phyloP scores from a whole-genome alignment of 495 filamentous ascomycete genomes.

The Evernia prunastri region DNA sequence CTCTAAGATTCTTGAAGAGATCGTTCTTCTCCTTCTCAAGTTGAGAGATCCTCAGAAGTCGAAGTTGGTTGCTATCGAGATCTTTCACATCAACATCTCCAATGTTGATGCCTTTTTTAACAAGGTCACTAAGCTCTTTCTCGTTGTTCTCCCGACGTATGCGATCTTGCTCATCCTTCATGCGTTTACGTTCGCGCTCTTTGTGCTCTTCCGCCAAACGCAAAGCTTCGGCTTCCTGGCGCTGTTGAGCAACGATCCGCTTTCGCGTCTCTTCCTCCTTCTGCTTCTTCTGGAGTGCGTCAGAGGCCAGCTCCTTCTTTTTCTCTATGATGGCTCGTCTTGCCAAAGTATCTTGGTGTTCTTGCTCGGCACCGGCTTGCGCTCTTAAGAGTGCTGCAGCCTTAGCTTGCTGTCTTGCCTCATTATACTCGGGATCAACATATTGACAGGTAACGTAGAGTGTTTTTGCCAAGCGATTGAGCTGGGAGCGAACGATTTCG shows the following conservation, averaged over 20 bases:
- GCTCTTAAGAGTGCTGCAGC: constrained; percentile 73
- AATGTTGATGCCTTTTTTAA: constrained; percentile 80
- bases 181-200: constrained; percentile 79
- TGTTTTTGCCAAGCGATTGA: constrained; percentile 83
- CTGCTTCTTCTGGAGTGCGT: constrained; percentile 75
- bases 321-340: constrained; percentile 88
- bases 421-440: constrained; percentile 82
- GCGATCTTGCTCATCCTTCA: constrained; percentile 82
- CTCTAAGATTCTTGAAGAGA: constrained; percentile 77
- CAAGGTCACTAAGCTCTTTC: constrained; percentile 91
- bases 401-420: constrained; percentile 69
- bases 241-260: constrained; percentile 71
- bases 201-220: constrained; percentile 85
- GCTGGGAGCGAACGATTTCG: constrained; percentile 93
- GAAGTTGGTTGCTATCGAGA: constrained; percentile 80
- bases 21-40: constrained; percentile 97
- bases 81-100: constrained; percentile 73
- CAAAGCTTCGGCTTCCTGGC: constrained; percentile 79
- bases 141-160: constrained; percentile 91
- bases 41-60: constrained; percentile 88
- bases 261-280: constrained; percentile 87
- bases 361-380: constrained; percentile 77
- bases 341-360: constrained; percentile 82
- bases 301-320: constrained; percentile 89
- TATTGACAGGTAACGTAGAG: constrained; percentile 91